A percentile compares a stretch with the other conserved stretches of the same genome.
Conservation (phyloP, 2,329 filamentous ascomycete species). For the Ophiocordyceps australis region DNA sequence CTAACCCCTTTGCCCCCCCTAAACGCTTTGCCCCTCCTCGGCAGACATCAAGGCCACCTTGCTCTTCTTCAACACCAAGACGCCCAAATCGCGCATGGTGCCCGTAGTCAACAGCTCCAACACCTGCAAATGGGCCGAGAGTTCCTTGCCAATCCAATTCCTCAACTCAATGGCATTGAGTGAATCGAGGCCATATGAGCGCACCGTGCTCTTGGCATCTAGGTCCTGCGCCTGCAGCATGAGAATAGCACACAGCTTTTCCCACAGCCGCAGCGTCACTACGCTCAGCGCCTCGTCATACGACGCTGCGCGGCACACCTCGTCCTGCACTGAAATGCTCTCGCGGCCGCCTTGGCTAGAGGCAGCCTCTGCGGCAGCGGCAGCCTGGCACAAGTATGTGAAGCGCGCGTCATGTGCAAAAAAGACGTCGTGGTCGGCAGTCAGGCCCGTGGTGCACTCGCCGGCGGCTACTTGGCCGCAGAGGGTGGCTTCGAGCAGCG, state of each 20-base stretch:
- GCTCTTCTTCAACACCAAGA: slow-evolving; percentile 9
- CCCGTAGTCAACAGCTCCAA: slow-evolving; percentile 34
- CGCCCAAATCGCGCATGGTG: slow-evolving; percentile 10
- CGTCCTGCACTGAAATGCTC: slow-evolving; percentile 5
- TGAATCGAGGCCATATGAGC: slow-evolving; percentile 20
- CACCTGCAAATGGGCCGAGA: slow-evolving; percentile 26
- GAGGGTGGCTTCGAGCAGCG: slow-evolving; percentile 31
- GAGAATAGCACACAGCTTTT: slow-evolving; percentile 16
- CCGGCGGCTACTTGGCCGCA: slow-evolving; percentile 22
- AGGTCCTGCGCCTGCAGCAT: slow-evolving; percentile 9
- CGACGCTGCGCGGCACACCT: slow-evolving; percentile 3
- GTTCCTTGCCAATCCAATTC: slow-evolving; percentile 28
- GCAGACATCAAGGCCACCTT: no score
- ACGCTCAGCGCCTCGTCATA: slow-evolving; percentile 7
- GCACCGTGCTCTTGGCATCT: slow-evolving; percentile 6
- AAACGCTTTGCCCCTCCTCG: no score
- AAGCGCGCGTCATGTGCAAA: slow-evolving; percentile 21
- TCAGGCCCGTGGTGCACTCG: slow-evolving; percentile 35
- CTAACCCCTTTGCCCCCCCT: no score
- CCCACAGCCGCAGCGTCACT: slow-evolving; percentile 7
- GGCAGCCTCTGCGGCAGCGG: slow-evolving; percentile 4
- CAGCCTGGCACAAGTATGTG: no score
- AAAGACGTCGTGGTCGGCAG: slow-evolving; percentile 33
- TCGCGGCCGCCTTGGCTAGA: slow-evolving; percentile 1
- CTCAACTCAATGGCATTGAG: slow-evolving; percentile 30